These are phyloP conservation scores for Wakefieldia striispora DNA, from an alignment of 768 basidiomycete genomes.

Conservation along the genomic window DNA sequence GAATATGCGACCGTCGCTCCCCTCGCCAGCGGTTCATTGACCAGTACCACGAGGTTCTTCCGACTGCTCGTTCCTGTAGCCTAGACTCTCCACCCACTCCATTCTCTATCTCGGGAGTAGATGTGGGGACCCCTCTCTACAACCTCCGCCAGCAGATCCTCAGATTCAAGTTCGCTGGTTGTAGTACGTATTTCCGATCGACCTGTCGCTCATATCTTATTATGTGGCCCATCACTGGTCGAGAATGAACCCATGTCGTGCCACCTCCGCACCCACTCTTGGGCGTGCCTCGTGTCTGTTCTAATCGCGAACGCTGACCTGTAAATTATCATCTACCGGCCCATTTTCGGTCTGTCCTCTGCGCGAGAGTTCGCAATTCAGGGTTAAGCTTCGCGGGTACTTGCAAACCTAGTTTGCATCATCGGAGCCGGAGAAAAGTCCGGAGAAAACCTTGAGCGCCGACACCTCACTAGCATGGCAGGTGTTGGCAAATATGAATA, in stretches of 20 bases:
- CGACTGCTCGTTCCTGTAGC: slow-evolving; percentile 10
- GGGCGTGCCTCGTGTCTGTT: too few relatives aligned
- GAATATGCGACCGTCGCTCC: slow-evolving; percentile 21
- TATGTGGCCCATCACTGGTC: too few relatives aligned
- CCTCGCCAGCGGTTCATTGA: slow-evolving; percentile 13
- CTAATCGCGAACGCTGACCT: too few relatives aligned
- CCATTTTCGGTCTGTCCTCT: neutral
- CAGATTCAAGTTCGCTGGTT: too few relatives aligned
- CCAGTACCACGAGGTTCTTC: slow-evolving; percentile 20
- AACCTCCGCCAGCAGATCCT: neutral
- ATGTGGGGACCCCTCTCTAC: neutral
- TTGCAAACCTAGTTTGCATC: slow-evolving; percentile 2
- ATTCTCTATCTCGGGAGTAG: slow-evolving; percentile 11
- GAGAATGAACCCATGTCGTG: too few relatives aligned
- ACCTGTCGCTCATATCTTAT: too few relatives aligned
- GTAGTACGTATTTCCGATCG: too few relatives aligned
- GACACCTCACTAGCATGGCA: slow-evolving; percentile 29
- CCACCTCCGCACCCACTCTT: too few relatives aligned
- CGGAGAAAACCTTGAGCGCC: slow-evolving; percentile 28
- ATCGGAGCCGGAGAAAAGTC: slow-evolving; percentile 20
- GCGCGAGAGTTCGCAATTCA: neutral
- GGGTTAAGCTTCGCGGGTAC: slow-evolving; percentile 27
- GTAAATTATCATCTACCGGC: too few relatives aligned
- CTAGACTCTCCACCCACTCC: too few relatives aligned
- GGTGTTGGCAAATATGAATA: slow-evolving; percentile 24